A percentile compares a stretch with the other conserved stretches of the same genome.
Conservation (phyloP, 31 red algal species). For the Odonthalia washingtoniensis region DNA sequence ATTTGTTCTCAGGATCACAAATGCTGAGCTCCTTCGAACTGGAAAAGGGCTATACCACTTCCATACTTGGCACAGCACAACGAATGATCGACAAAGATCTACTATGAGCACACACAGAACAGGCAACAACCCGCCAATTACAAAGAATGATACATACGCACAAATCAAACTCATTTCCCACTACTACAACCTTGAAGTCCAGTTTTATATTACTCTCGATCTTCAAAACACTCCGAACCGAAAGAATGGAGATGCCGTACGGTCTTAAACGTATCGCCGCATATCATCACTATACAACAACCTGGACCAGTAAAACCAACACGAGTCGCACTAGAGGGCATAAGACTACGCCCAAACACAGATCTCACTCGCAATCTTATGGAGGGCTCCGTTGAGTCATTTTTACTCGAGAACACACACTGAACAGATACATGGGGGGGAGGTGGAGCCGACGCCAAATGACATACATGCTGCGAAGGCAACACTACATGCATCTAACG, state of each 20-base stretch:
- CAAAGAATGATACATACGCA: background rate
- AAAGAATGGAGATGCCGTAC: constrained; percentile 5
- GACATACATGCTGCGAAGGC: too few species aligned
- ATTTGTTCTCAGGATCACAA: constrained; percentile 38
- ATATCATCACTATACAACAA: too few species aligned
- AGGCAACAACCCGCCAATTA: constrained; percentile 5
- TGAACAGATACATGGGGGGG: too few species aligned
- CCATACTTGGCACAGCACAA: background rate
- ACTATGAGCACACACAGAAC: constrained; percentile 20
- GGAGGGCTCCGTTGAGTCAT: too few species aligned
- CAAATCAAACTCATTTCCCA: background rate
- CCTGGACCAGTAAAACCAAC: too few species aligned
- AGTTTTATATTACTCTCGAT: constrained; percentile 6
- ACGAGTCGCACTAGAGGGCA: too few species aligned
- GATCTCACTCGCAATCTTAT: too few species aligned
- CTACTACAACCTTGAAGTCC: background rate
- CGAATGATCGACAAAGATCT: constrained; percentile 12
- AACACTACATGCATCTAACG: too few species aligned
- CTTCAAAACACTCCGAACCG: background rate
- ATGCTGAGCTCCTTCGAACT: constrained; percentile 38
- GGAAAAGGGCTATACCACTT: constrained; percentile 26
- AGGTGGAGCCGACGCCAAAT: too few species aligned
- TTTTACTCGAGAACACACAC: too few species aligned
- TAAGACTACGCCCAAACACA: too few species aligned
- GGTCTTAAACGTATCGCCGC: too few species aligned